Percentiles rank a stretch among this genome's conserved stretches.
These are phyloP conservation scores for Magnusiomyces magnusii DNA, from an alignment of 1,139 yeast genomes.

Conservation along the genomic window DNA sequence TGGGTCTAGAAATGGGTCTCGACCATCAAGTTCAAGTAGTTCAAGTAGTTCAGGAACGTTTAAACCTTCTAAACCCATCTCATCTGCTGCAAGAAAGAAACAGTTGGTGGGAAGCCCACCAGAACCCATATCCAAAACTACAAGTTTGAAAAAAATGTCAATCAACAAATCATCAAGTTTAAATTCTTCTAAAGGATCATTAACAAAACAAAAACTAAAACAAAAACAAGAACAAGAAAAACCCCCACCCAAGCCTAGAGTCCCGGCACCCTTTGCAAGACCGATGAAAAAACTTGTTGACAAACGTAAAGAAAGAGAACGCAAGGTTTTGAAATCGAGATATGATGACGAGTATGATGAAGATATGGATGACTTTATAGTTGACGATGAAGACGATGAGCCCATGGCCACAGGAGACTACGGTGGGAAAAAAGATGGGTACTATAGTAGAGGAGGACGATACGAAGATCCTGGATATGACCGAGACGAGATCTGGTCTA, in stretches of 20 bases:
- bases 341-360: slow-evolving; percentile 26
- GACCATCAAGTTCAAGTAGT: no score
- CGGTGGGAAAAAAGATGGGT: slow-evolving; percentile 26
- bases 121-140: background rate
- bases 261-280: slow-evolving; percentile 29
- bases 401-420: slow-evolving; percentile 33
- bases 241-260: slow-evolving; percentile 7
- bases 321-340: background rate
- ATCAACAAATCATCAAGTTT: background rate
- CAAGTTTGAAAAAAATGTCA: no score
- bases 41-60: background rate
- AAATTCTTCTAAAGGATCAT: background rate
- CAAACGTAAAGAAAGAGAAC: slow-evolving; percentile 13
- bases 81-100: slow-evolving; percentile 2
- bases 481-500: slow-evolving; percentile 82
- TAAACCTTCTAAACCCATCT: background rate
- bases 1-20: no score
- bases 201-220: background rate
- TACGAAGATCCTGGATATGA: slow-evolving; percentile 44
- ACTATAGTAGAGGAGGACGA: slow-evolving; percentile 17
- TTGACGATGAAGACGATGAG: slow-evolving; percentile 24
- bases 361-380: slow-evolving; percentile 31
- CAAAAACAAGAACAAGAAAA: background rate
- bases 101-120: background rate
- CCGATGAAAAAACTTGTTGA: slow-evolving; percentile 28